Evolutionary conservation across 1,284 basidiomycete genomes (phyloP).

Genomic region (Boletus semigastroideus): DNA sequence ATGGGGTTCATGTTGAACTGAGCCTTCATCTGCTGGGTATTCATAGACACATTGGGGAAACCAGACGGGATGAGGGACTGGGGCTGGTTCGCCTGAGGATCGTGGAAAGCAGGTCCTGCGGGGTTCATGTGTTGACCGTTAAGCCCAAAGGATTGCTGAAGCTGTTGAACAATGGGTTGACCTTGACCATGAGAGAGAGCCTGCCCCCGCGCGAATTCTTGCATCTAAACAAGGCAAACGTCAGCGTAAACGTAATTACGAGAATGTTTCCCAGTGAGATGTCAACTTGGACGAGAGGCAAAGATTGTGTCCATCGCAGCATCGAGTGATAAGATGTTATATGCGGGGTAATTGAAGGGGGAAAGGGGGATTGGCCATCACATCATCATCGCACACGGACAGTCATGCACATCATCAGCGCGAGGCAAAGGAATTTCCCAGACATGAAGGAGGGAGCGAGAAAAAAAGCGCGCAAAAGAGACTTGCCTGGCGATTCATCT

Average conservation of each 20-base stretch:
- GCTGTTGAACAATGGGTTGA: constrained; percentile 34
- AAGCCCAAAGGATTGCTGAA: constrained; percentile 45
- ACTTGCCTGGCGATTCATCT: constrained; percentile 50
- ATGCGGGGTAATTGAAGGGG: constrained; percentile 2
- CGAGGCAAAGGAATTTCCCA: constrained; percentile 17
- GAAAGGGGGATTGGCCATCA: constrained; percentile 23
- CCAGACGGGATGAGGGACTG: constrained; percentile 40
- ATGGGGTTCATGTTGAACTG: constrained; percentile 35
- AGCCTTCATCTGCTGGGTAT: constrained; percentile 34
- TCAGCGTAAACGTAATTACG: constrained; percentile 24
- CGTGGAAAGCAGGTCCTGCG: constrained; percentile 40
- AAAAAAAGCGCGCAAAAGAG: constrained; percentile 15
- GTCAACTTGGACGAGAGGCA: not conserved
- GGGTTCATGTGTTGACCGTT: constrained; percentile 30
- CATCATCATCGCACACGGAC: constrained; percentile 17
- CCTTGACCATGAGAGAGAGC: constrained; percentile 38
- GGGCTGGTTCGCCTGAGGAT: constrained; percentile 41
- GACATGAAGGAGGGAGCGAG: constrained; percentile 5
- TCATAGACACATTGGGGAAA: constrained; percentile 38
- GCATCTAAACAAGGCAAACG: constrained; percentile 40
- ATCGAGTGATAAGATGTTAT: constrained; percentile 16
- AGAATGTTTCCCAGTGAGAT: constrained; percentile 6
- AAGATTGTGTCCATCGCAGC: constrained; percentile 3
- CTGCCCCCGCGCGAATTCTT: constrained; percentile 48
- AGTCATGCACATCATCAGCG: constrained; percentile 16